Percentiles rank a stretch among this genome's conserved stretches.
Conservation (phyloP, 2,329 filamentous ascomycete species). For the Alternaria gaisen region DNA sequence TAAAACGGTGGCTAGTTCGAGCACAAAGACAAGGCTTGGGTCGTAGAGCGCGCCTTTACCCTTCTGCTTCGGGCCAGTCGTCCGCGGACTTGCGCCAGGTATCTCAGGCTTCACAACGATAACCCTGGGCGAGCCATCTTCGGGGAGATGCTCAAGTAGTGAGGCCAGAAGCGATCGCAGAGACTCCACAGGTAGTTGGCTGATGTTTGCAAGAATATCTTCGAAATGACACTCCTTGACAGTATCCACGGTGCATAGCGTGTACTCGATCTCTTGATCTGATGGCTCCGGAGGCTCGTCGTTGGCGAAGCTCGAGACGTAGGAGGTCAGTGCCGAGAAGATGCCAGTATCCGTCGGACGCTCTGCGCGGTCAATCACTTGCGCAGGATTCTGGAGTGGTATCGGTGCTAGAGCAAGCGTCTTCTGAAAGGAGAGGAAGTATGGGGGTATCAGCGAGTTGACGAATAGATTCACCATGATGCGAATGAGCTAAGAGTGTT, state of each 20-base stretch:
- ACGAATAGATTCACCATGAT: constrained; percentile 97
- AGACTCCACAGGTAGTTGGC: constrained; percentile 68
- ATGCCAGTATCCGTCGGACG: constrained; percentile 82
- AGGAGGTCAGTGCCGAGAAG: constrained; percentile 93
- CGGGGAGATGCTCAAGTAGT: constrained; percentile 84
- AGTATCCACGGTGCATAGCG: constrained; percentile 91
- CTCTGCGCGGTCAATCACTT: constrained; percentile 87
- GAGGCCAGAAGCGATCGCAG: constrained; percentile 73
- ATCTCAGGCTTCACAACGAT: constrained; percentile 91
- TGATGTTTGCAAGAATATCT: constrained; percentile 83
- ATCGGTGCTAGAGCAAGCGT: constrained; percentile 79
- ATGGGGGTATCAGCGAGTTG: constrained; percentile 89
- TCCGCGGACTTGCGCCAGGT: constrained; percentile 67
- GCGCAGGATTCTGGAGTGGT: constrained; percentile 87
- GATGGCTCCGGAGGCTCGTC: constrained; percentile 98
- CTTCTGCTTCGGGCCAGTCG: constrained; percentile 67
- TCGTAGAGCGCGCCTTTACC: constrained; percentile 75
- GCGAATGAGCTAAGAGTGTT: constrained; percentile 73
- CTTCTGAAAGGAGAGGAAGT: constrained; percentile 72
- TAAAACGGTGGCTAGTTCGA: constrained; percentile 87
- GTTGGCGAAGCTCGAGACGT: constrained; percentile 98
- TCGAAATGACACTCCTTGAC: constrained; percentile 88
- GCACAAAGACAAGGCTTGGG: constrained; percentile 84
- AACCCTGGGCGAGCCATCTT: constrained; percentile 80
- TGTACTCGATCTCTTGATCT: constrained; percentile 95